Evolutionary conservation across 768 basidiomycete species (phyloP).

Genomic region (Hericium coralloides): DNA sequence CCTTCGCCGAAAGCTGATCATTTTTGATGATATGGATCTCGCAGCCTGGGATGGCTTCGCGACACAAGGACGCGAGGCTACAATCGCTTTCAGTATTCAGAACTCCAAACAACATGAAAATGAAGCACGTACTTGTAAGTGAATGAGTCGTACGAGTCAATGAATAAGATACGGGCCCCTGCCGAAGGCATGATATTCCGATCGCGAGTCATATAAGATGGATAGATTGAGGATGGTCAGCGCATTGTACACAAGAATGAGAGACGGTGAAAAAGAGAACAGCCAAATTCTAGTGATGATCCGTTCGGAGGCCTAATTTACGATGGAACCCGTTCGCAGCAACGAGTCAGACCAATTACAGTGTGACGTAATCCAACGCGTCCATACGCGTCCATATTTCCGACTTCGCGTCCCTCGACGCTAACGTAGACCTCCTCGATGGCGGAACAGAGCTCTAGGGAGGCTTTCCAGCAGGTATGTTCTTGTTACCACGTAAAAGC

Average conservation of each 20-base stretch:
- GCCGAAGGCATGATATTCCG: neutral
- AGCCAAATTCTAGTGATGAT: neutral
- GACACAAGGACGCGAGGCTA: slow-evolving; percentile 68
- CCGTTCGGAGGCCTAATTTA: neutral
- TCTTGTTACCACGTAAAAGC: neutral
- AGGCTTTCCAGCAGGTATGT: slow-evolving; percentile 10
- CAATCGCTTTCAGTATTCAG: neutral
- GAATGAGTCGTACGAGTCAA: slow-evolving; percentile 85
- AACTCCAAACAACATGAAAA: neutral
- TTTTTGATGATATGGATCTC: slow-evolving; percentile 67
- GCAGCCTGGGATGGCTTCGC: slow-evolving; percentile 50
- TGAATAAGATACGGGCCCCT: slow-evolving; percentile 49
- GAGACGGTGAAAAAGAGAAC: neutral
- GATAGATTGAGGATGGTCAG: neutral
- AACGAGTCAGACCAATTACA: neutral
- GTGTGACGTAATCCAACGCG: neutral
- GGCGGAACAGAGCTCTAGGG: slow-evolving; percentile 1
- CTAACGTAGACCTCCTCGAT: neutral
- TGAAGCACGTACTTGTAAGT: slow-evolving; percentile 72
- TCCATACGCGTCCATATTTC: neutral
- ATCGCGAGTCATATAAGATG: neutral
- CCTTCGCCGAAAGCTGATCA: slow-evolving; percentile 42
- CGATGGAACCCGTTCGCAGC: neutral
- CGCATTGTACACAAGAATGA: neutral
- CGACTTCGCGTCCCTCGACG: neutral